A percentile compares a stretch with the other conserved stretches of the same genome.
phyloP scores from a whole-genome alignment of 805 yeast species.

The Kurtzmaniella fragi region DNA sequence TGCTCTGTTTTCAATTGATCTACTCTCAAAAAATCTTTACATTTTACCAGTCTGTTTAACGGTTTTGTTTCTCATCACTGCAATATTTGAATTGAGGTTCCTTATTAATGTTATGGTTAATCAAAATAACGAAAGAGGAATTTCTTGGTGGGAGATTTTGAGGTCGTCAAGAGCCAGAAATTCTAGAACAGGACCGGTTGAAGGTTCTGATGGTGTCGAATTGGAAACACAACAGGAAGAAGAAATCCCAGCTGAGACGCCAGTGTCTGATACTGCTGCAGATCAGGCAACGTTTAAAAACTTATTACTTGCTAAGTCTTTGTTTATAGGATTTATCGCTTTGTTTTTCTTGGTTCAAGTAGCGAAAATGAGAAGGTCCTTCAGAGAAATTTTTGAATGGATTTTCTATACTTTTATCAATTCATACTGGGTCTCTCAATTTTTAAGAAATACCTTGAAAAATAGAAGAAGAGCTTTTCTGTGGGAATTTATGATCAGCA shows the following conservation, averaged over 20 bases:
- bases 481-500: conserved; percentile 74
- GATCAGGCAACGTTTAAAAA: conserved; percentile 11
- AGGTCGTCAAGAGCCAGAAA: conserved; percentile 36
- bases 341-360: conserved; percentile 1
- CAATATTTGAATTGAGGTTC: conserved; percentile 72
- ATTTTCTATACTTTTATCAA: conserved; percentile 46
- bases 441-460: conserved; percentile 66
- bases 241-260: conserved; percentile 2
- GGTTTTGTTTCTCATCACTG: conserved; percentile 63
- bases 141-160: conserved; percentile 61
- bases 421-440: conserved; percentile 88
- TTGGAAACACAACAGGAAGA: conserved; percentile 9
- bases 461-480: conserved; percentile 60
- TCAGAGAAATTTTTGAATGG: conserved; percentile 56
- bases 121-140: conserved; percentile 66
- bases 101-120: conserved; percentile 61
- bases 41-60: conserved; percentile 67
- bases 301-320: no score
- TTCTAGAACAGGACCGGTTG: conserved; percentile 35
- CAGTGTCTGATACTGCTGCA: conserved; percentile 13
- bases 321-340: no score
- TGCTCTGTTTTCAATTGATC: no score
- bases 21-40: conserved; percentile 22
- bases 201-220: conserved; percentile 7
- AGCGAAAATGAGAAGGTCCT: conserved; percentile 52